Base-by-base conservation (phyloP, 2,329 filamentous ascomycete species). In the Cladosporium colombiae region DNA sequence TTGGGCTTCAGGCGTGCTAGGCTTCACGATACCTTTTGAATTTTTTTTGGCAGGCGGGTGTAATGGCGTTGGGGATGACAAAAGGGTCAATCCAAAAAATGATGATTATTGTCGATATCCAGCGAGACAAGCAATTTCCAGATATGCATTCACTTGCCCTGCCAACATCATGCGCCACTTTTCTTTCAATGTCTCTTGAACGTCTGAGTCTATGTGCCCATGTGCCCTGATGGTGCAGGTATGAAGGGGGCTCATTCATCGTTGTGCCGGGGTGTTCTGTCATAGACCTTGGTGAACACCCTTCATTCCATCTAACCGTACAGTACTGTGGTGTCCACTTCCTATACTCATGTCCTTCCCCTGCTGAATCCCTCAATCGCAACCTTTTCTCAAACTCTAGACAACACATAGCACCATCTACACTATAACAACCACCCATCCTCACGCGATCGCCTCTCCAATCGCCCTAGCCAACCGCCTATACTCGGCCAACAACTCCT, bases 381-480 rank as follows among this genome's bases (percentile, higher is more conserved):
- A 40, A 40, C 37, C 37, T n/a, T 40, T 6, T 40, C 37, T 6
- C 18, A 29, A 29, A 4, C 10, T 44, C 18, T 10, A 44, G 13
- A 37, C 49, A 52, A 27, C 7, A 44, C 40, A 44, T 21, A 40
- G 37, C 37, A 18, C 5, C 40, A 21, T 52, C 49, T n/a, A 13
- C 46, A 25, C 18, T 49, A 2, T 11, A 33, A 2, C 44, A 49
- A 49, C 6, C 18, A 11, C 21, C 18, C 18, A 37, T 25, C n/a
- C 33, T 59, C 56, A 59, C 53, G 70, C 70, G 64, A 83, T 76
- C 5, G 80, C 80, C 31, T 78, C 76, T 44, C 77, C 76, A 71
- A 83, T 72, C 40, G 79, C 79, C 44, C 74, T 77, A 23, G 81
- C 81, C 62, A 84, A 71, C 62, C 81, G 72, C 63, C 72, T 69